Percentiles rank a stretch among this genome's conserved stretches.
Conservation (phyloP, 208 protist genomes). For the Vickermania ingenoplastis region DNA sequence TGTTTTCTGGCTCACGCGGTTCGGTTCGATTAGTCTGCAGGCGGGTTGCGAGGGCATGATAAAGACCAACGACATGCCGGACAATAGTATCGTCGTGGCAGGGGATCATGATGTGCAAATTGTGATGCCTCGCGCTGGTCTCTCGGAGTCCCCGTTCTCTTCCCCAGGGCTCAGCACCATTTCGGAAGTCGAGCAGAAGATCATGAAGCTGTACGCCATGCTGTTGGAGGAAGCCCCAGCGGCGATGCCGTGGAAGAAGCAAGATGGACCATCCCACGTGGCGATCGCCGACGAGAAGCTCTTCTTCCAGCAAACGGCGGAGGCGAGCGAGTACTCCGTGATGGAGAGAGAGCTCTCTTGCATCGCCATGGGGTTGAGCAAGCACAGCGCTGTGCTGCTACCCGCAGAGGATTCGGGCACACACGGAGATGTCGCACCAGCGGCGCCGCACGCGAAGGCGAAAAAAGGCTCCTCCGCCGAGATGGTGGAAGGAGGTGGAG, state of each 20-base stretch:
- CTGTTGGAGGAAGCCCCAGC: constrained; percentile 1
- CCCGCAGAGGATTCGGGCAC: too few relatives aligned
- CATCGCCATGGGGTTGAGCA: too few relatives aligned
- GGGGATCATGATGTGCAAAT: constrained; percentile 9
- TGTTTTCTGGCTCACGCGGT: constrained; percentile 1
- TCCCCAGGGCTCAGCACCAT: neutral
- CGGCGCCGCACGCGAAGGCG: neutral
- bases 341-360: too few relatives aligned
- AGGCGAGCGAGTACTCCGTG: too few relatives aligned
- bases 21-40: constrained; percentile 3
- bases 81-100: neutral
- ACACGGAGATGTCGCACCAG: neutral
- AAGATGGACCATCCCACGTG: neutral
- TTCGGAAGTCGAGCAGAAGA: constrained; percentile 1
- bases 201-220: constrained; percentile 1
- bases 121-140: neutral
- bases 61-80: constrained; percentile 1
- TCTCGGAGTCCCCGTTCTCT: neutral
- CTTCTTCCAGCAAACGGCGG: neutral
- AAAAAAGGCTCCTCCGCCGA: neutral
- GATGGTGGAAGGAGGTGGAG: neutral
- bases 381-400: too few relatives aligned
- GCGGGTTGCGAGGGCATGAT: neutral
- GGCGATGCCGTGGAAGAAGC: constrained; percentile 1
- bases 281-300: neutral